Base-by-base conservation (phyloP, 352 stramenopile genomes). In the Phytopythium sindhum region DNA sequence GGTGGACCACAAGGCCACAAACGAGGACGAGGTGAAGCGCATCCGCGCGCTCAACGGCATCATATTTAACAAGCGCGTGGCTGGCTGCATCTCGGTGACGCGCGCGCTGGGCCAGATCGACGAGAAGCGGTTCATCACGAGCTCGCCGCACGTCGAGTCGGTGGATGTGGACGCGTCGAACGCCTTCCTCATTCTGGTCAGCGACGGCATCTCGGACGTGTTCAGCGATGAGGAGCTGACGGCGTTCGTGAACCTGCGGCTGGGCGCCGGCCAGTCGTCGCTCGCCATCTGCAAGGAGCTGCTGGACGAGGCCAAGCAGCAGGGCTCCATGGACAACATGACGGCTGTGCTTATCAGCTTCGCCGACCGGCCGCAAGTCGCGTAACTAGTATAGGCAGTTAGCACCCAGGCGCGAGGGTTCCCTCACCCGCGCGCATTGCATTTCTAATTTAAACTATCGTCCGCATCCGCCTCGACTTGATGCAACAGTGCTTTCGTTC, bases 261-360 rank as follows among this genome's bases (percentile, higher is more conserved):
- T 91, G 7, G 56, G 60, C 15, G 67, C 68, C 19, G 79, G 81
- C 26, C 78, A 86, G 42, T 78, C 77, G 24, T 74, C 78, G 28
- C 72, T 84, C 54, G 69, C 67, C 9, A 82, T 91, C 65, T 88
- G 81, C 68, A 80, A 80, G 59, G 73, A 74, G 56, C 57, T 94
- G 28, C 69, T 94, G 15, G 78, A 89, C n/a, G 68, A 87, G 50
- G 81, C 83, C 26, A 91, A 91, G 64, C 61, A 63, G 33, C 74
- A 81, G 58, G 83, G 81, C 31, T 83, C 85, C 47, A 84, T 84
- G 73, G 85, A 94, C 77, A 94, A 94, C 69, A 91, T 94, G 83
- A 92, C 81, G 26, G 81, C 75, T 31, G 78, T 91, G 58, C 76
- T 94, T 63, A 80, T 94, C 42, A 74, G 80, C 80, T 88, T 91